A percentile compares a stretch with the other conserved stretches of the same genome.
phyloP scores from a whole-genome alignment of 2,329 filamentous ascomycete genomes.

The Incumbomyces delicatus region DNA sequence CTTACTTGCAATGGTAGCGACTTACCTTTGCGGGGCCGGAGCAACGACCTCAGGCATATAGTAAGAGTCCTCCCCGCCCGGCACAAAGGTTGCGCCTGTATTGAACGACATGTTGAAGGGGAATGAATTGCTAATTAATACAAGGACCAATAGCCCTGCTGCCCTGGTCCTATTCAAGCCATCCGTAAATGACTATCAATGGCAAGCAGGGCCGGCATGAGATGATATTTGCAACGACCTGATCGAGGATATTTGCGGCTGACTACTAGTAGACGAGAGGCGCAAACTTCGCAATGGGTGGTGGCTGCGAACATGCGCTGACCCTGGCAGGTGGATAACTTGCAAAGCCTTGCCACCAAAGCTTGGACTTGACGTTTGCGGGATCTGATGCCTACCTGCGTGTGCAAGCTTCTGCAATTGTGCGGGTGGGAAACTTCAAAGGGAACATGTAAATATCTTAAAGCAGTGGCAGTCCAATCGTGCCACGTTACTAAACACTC shows the following conservation, averaged over 20 bases:
- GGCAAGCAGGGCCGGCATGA: neutral
- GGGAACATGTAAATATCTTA: too few relatives aligned
- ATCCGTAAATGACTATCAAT: neutral
- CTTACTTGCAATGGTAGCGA: neutral
- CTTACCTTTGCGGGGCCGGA: slow-evolving; percentile 58
- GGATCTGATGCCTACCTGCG: too few relatives aligned
- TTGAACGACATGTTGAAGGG: slow-evolving; percentile 16
- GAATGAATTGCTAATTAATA: too few relatives aligned
- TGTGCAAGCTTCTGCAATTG: too few relatives aligned
- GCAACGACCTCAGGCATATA: slow-evolving; percentile 61
- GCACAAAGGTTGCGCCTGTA: slow-evolving; percentile 54
- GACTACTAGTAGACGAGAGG: neutral
- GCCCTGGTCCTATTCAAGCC: neutral
- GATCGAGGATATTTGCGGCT: neutral
- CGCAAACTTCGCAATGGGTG: neutral
- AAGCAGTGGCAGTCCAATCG: too few relatives aligned
- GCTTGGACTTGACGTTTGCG: too few relatives aligned
- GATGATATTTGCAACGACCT: neutral
- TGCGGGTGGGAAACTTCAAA: too few relatives aligned
- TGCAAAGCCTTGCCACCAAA: too few relatives aligned
- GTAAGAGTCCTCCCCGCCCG: slow-evolving; percentile 58
- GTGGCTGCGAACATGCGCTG: neutral
- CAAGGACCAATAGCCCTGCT: too few relatives aligned
- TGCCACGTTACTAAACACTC: too few relatives aligned
- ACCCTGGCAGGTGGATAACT: neutral